Evolutionary conservation across 305 asterid species (phyloP).

Genomic region (Striga hermonthica): DNA sequence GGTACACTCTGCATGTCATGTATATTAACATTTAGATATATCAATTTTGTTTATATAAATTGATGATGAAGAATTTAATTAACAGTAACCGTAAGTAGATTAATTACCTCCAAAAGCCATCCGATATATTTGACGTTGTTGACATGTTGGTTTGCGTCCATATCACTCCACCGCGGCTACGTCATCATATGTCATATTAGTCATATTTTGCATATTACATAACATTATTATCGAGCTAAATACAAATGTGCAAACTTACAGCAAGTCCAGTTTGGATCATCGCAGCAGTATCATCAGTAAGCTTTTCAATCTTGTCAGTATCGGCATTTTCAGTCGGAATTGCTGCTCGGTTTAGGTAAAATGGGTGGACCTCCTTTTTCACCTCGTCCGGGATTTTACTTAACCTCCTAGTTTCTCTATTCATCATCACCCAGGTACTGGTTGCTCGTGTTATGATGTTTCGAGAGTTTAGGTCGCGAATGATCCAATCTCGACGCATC

Average conservation of each 20-base stretch:
- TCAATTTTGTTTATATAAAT: no score
- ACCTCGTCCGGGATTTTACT: constrained; percentile 82
- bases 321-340: constrained; percentile 48
- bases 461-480: constrained; percentile 56
- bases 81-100: neutral
- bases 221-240: neutral
- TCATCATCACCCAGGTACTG: constrained; percentile 88
- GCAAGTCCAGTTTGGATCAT: constrained; percentile 59
- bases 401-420: constrained; percentile 82
- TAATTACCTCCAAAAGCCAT: constrained; percentile 79
- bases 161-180: constrained; percentile 91
- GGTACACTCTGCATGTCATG: constrained; percentile 80
- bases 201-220: neutral
- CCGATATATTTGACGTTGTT: constrained; percentile 91
- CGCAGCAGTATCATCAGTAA: constrained; percentile 56
- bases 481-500: constrained; percentile 84
- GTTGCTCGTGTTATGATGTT: constrained; percentile 67
- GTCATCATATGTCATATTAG: neutral
- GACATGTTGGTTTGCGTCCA: constrained; percentile 92
- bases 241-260: constrained; percentile 38
- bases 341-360: constrained; percentile 55
- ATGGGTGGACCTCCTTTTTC: constrained; percentile 62
- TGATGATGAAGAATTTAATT: neutral
- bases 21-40: neutral
- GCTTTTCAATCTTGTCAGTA: constrained; percentile 55